phyloP scores from a whole-genome alignment of 2,329 filamentous ascomycete genomes.

The Alternaria infectoria region DNA sequence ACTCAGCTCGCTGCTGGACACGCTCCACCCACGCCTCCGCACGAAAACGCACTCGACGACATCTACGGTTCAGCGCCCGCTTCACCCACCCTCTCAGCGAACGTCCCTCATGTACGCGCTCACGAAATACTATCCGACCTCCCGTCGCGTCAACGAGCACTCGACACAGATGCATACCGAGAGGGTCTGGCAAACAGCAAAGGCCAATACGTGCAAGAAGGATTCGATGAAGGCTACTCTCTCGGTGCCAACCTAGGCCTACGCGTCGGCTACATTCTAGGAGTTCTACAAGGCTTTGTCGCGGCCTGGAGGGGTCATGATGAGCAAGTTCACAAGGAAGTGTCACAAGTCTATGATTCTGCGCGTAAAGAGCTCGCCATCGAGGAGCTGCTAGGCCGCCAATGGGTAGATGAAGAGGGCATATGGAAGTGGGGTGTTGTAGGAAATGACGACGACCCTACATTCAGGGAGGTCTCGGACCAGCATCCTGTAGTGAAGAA shows the following conservation, averaged over 20 bases:
- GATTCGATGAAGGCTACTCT: constrained; percentile 90
- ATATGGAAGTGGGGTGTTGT: constrained; percentile 70
- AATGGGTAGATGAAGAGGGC: constrained; percentile 74
- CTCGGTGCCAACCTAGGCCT: constrained; percentile 82
- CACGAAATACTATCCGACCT: constrained; percentile 70
- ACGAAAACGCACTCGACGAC: constrained; percentile 51
- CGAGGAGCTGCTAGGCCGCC: constrained; percentile 66
- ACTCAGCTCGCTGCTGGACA: constrained; percentile 37
- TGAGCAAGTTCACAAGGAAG: constrained; percentile 32
- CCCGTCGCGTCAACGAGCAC: constrained; percentile 73
- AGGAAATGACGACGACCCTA: constrained; percentile 43
- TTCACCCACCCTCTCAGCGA: constrained; percentile 40
- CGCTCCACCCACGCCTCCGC: constrained; percentile 42
- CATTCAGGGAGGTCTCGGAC: constrained; percentile 59
- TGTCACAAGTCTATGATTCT: constrained; percentile 40
- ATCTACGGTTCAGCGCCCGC: constrained; percentile 55
- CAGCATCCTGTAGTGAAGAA: constrained; percentile 71
- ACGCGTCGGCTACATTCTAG: constrained; percentile 75
- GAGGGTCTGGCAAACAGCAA: constrained; percentile 84
- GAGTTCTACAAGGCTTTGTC: constrained; percentile 75
- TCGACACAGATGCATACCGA: constrained; percentile 86
- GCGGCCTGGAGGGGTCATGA: constrained; percentile 52
- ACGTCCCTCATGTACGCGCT: background rate
- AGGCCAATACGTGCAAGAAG: constrained; percentile 75
- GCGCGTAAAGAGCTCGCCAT: constrained; percentile 68